These are phyloP conservation scores for Sindora glabra DNA, from an alignment of 306 rosid species.

Conservation along the genomic window DNA sequence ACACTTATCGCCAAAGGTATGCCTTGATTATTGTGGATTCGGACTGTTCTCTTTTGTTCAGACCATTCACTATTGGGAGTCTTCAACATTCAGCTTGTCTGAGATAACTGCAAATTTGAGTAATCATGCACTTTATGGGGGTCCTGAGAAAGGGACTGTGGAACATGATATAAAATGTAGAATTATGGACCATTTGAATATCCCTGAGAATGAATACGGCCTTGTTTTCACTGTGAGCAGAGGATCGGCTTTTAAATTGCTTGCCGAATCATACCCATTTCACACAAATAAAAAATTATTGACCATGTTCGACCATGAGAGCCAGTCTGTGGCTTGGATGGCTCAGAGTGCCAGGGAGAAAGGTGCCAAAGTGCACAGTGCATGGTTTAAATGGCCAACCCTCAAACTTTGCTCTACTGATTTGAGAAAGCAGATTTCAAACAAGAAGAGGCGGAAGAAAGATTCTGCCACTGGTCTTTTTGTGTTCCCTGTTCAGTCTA, in stretches of 20 bases:
- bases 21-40: conserved; percentile 98
- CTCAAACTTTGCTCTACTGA: conserved; percentile 89
- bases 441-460: conserved; percentile 85
- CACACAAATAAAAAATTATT: conserved; percentile 78
- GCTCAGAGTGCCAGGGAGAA: conserved; percentile 82
- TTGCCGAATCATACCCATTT: conserved; percentile 89
- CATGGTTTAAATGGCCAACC: conserved; percentile 98
- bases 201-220: conserved; percentile 93
- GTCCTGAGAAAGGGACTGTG: conserved; percentile 80
- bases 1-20: conserved; percentile 82
- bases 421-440: conserved; percentile 83
- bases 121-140: conserved; percentile 90
- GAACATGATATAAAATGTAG: conserved; percentile 80
- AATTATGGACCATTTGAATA: conserved; percentile 89
- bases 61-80: conserved; percentile 91
- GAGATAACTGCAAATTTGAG: conserved; percentile 92
- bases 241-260: conserved; percentile 83
- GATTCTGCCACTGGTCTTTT: conserved; percentile 86
- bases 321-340: conserved; percentile 96
- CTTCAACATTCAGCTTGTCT: conserved; percentile 91
- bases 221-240: conserved; percentile 95
- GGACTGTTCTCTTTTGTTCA: conserved; percentile 88
- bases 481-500: conserved; percentile 93
- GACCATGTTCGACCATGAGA: conserved; percentile 97
- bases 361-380: conserved; percentile 83